These are phyloP conservation scores for Aschersonia sp. DNA, from an alignment of 2,329 filamentous ascomycete genomes.

Conservation along the genomic window DNA sequence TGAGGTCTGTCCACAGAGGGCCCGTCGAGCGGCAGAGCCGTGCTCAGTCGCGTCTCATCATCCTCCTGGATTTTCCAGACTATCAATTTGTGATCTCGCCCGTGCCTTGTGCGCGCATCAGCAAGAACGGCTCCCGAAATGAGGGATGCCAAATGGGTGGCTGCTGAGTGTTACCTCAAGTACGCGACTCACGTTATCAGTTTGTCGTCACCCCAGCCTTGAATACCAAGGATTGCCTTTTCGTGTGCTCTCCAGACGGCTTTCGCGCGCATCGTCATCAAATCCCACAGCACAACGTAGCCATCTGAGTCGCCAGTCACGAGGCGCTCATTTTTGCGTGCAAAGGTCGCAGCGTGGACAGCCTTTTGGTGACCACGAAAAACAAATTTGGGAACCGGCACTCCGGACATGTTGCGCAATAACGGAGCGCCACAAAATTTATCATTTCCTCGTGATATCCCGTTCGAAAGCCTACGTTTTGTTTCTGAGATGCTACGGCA, in stretches of 20 bases:
- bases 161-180: neutral
- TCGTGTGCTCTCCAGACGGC: constrained; percentile 81
- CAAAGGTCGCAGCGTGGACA: constrained; percentile 64
- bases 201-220: constrained; percentile 54
- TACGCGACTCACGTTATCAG: constrained; percentile 61
- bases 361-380: constrained; percentile 74
- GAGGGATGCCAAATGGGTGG: neutral
- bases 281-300: constrained; percentile 75
- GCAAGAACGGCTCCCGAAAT: neutral
- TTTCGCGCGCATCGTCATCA: constrained; percentile 63
- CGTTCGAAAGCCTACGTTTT: too few species aligned
- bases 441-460: too few species aligned
- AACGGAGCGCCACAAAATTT: too few species aligned
- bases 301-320: constrained; percentile 82
- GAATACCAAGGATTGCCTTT: constrained; percentile 60
- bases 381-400: constrained; percentile 38
- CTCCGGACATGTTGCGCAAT: constrained; percentile 11
- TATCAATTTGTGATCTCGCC: constrained; percentile 72
- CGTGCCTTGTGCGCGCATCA: constrained; percentile 47
- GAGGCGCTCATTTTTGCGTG: constrained; percentile 59
- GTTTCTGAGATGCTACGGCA: too few species aligned
- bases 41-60: constrained; percentile 52
- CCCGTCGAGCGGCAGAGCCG: constrained; percentile 54
- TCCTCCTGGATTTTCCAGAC: constrained; percentile 60
- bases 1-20: constrained; percentile 33